phyloP scores from a whole-genome alignment of 116 monocot species.

The Thalassia testudinum region DNA sequence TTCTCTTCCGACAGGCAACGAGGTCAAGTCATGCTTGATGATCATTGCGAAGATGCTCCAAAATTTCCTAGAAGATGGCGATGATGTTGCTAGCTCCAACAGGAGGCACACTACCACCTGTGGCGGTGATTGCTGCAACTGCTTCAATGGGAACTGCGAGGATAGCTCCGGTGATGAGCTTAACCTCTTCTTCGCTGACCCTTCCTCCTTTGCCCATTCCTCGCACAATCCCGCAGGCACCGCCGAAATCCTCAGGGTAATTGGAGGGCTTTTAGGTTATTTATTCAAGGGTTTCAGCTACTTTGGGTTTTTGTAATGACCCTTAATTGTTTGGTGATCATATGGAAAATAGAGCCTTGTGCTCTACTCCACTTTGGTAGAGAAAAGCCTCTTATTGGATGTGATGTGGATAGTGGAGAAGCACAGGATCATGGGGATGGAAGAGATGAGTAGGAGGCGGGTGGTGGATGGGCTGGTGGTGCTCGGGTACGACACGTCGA shows the following conservation, averaged over 20 bases:
- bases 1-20: conserved; percentile 5
- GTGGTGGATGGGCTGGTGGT: conserved; percentile 35
- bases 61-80: conserved; percentile 77
- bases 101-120: conserved; percentile 32
- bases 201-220: too few relatives aligned
- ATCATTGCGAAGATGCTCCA: conserved; percentile 68
- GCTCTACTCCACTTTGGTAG: conserved; percentile 40
- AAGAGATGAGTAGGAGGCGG: conserved; percentile 20
- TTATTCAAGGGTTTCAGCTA: too few relatives aligned
- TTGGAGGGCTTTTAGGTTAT: too few relatives aligned
- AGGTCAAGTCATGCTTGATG: conserved; percentile 52
- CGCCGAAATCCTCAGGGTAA: too few relatives aligned
- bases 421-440: conserved; percentile 21
- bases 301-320: too few relatives aligned
- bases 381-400: conserved; percentile 74
- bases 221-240: too few relatives aligned
- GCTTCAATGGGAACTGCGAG: too few relatives aligned
- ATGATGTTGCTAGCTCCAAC: conserved; percentile 8
- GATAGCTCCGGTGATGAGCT: too few relatives aligned
- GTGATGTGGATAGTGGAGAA: conserved; percentile 49
- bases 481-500: conserved; percentile 63
- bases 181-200: conserved; percentile 65
- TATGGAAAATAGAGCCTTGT: conserved; percentile 76
- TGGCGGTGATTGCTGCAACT: conserved; percentile 91
- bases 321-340: too few relatives aligned